A percentile compares a stretch with the other conserved stretches of the same genome.
Conservation (phyloP, 306 rosid genomes). For the Malus sieversii region DNA sequence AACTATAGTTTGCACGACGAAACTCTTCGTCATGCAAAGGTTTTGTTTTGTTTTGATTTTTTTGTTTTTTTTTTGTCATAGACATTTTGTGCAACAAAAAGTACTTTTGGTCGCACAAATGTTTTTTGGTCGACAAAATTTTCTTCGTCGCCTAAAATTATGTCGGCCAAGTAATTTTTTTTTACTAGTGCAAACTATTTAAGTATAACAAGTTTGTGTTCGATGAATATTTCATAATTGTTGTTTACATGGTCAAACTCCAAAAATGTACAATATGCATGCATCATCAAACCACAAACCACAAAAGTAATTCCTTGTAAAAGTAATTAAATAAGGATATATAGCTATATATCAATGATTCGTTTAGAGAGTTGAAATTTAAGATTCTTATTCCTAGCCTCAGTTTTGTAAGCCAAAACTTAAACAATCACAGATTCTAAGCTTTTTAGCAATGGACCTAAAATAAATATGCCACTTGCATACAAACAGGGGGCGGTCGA, state of each 20-base stretch:
- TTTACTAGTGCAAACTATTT: neutral
- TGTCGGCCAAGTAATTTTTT: too few species aligned
- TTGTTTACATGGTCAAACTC: neutral
- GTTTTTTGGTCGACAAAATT: too few species aligned
- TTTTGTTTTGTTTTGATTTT: too few species aligned
- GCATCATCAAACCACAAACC: neutral
- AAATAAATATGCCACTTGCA: slow-evolving; percentile 7
- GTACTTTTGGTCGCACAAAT: too few species aligned
- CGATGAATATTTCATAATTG: neutral
- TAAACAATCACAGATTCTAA: neutral
- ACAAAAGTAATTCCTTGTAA: neutral
- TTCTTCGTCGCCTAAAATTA: too few species aligned
- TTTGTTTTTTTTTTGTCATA: too few species aligned
- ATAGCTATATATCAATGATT: neutral
- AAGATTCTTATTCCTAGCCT: neutral
- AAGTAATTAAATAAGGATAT: neutral
- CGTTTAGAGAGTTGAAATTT: neutral
- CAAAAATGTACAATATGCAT: neutral
- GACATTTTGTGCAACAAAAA: too few species aligned
- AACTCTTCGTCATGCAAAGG: too few species aligned
- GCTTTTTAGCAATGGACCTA: neutral
- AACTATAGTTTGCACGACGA: too few species aligned
- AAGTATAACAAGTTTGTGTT: neutral
- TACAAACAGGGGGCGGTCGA: neutral
- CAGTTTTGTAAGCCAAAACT: neutral